Conservation (phyloP, 2,329 filamentous ascomycete species). For the Ophiocordyceps camponoti-rufipedis region DNA sequence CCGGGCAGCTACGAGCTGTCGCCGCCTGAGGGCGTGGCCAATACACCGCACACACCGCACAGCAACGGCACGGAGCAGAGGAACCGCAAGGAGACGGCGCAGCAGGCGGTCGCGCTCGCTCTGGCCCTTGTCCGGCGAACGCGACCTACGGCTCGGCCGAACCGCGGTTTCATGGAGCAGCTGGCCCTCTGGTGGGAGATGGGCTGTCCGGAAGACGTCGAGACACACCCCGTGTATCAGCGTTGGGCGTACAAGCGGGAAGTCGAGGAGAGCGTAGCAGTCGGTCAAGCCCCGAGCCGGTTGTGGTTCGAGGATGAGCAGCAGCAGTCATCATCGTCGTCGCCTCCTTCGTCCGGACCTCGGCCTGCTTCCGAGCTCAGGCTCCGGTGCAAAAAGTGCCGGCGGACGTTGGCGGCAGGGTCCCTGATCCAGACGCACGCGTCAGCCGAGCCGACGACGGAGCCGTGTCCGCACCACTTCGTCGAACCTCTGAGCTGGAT, state of each 20-base stretch:
- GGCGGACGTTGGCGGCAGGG: conserved; percentile 38
- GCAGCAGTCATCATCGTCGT: not conserved
- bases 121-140: conserved; percentile 50
- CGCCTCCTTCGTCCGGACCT: not conserved
- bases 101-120: conserved; percentile 37
- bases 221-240: conserved; percentile 60
- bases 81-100: conserved; percentile 15
- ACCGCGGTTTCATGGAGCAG: conserved; percentile 80
- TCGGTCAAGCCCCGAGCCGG: conserved; percentile 62
- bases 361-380: conserved; percentile 4
- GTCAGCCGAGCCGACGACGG: not conserved
- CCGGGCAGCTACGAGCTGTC: conserved; percentile 6
- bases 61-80: not conserved
- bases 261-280: conserved; percentile 40
- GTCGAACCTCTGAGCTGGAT: conserved; percentile 92
- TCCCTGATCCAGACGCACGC: conserved; percentile 50
- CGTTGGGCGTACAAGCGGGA: conserved; percentile 42
- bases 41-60: not conserved
- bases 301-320: conserved; percentile 71
- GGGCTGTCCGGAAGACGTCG: conserved; percentile 51
- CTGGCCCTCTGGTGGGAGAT: conserved; percentile 76
- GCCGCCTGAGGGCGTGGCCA: conserved; percentile 1
- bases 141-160: conserved; percentile 71
- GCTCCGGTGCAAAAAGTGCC: conserved; percentile 81
- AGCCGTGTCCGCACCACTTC: conserved; percentile 66